phyloP scores from a whole-genome alignment of 352 stramenopile species.

The Phytophthora foliorum region DNA sequence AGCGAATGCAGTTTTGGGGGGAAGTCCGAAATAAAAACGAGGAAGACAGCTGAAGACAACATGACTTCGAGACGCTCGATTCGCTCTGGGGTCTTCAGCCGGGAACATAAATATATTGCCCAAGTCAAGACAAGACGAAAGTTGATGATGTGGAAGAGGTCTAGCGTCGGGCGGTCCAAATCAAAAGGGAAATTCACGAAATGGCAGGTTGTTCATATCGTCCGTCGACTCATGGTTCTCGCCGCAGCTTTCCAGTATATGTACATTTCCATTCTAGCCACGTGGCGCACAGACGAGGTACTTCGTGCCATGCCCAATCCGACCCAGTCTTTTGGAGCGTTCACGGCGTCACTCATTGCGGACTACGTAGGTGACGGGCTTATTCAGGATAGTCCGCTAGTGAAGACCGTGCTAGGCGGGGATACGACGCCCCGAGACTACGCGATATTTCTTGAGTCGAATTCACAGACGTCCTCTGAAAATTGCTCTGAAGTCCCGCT shows the following conservation, averaged over 20 bases:
- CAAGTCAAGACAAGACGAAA: conserved; percentile 2
- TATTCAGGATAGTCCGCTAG: conserved; percentile 21
- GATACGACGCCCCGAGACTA: conserved; percentile 39
- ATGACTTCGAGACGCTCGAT: background rate
- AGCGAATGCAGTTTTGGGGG: background rate
- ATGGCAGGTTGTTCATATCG: conserved; percentile 26
- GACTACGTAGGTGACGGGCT: conserved; percentile 34
- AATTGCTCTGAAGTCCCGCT: conserved; percentile 21
- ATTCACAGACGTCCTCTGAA: conserved; percentile 1
- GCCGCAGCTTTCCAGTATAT: conserved; percentile 41
- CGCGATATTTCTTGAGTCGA: conserved; percentile 23
- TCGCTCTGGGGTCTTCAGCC: background rate
- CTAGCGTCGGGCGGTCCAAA: background rate
- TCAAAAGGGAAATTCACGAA: conserved; percentile 12
- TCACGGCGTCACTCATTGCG: conserved; percentile 26
- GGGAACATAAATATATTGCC: background rate
- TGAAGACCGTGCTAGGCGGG: conserved; percentile 23
- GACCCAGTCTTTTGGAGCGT: conserved; percentile 13
- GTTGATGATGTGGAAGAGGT: background rate
- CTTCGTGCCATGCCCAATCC: conserved; percentile 26
- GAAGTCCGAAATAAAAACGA: background rate
- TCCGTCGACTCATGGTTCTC: conserved; percentile 33
- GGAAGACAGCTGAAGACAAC: background rate
- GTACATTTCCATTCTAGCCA: conserved; percentile 33
- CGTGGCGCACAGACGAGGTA: conserved; percentile 24